Conservation (phyloP, 495 filamentous ascomycete genomes). For the Corynascus novoguineensis region DNA sequence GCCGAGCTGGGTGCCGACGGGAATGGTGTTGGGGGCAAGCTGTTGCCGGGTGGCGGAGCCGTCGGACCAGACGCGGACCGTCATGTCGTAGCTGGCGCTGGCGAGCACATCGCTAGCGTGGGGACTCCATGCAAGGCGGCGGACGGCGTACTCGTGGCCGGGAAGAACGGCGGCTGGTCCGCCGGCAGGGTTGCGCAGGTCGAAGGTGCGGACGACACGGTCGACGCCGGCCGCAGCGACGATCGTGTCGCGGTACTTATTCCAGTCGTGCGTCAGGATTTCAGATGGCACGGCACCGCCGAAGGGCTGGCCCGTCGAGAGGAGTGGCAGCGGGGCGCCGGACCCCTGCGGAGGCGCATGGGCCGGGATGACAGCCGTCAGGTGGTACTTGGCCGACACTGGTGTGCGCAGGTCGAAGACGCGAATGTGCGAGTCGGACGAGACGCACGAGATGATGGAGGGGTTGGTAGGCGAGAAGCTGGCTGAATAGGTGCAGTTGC, state of each 20-base stretch:
- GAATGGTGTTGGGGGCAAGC: conserved; percentile 25
- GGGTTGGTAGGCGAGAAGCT: conserved; percentile 76
- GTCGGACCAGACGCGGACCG: conserved; percentile 86
- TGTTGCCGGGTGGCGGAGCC: conserved; percentile 42
- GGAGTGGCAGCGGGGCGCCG: conserved; percentile 32
- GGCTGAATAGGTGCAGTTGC: conserved; percentile 85
- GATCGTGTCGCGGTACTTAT: conserved; percentile 83
- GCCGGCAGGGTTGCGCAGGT: conserved; percentile 66
- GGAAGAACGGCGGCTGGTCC: conserved; percentile 64
- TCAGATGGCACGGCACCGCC: conserved; percentile 50
- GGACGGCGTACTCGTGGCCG: conserved; percentile 88
- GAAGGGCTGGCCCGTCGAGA: conserved; percentile 30
- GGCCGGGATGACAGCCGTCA: conserved; percentile 68
- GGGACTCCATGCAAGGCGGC: conserved; percentile 81
- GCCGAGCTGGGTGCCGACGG: conserved; percentile 66
- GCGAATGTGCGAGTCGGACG: conserved; percentile 77
- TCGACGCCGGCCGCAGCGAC: conserved; percentile 91
- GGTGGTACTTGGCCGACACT: conserved; percentile 73
- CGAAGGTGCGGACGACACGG: conserved; percentile 76
- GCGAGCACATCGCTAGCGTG: conserved; percentile 80
- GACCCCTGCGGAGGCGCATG: conserved; percentile 50
- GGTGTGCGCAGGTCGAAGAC: conserved; percentile 88
- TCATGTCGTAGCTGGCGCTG: conserved; percentile 96
- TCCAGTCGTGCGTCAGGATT: conserved; percentile 95
- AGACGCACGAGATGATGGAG: conserved; percentile 71